A percentile compares a stretch with the other conserved stretches of the same genome.
phyloP scores from a whole-genome alignment of 345 rosid species.

The rapeseed (Brassica napus) region DNA sequence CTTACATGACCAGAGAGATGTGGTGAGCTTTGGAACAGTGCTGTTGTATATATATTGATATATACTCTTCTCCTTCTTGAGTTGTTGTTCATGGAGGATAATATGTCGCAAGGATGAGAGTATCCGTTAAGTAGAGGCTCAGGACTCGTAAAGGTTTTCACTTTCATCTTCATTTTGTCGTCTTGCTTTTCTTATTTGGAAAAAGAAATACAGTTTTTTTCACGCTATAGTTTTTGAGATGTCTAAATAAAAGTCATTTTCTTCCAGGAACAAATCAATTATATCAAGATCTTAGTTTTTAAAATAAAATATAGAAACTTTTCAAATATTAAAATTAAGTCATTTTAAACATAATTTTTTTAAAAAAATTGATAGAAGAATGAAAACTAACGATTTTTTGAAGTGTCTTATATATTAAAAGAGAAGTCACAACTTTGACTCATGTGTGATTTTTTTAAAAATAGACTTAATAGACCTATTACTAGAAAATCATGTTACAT shows the following conservation, averaged over 20 bases:
- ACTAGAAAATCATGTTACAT: too few relatives aligned
- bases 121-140: constrained; percentile 24
- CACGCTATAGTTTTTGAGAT: not conserved
- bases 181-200: not conserved
- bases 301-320: too few relatives aligned
- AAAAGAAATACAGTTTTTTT: not conserved
- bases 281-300: not conserved
- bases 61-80: not conserved
- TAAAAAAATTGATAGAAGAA: too few relatives aligned
- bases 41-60: too few relatives aligned
- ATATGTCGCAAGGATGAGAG: not conserved
- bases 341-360: too few relatives aligned
- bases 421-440: too few relatives aligned
- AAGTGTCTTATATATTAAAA: too few relatives aligned
- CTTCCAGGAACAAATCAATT: not conserved
- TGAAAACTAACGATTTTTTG: too few relatives aligned
- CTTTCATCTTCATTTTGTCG: not conserved
- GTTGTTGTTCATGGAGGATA: constrained; percentile 18
- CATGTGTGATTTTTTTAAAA: too few relatives aligned
- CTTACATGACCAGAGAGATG: constrained; percentile 34
- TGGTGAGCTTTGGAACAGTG: not conserved
- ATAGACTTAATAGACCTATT: too few relatives aligned
- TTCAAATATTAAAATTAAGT: not conserved
- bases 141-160: not conserved
- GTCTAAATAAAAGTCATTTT: not conserved